Evolutionary conservation across 306 rosid genomes (phyloP).

Genomic region (Rosa rugosa): DNA sequence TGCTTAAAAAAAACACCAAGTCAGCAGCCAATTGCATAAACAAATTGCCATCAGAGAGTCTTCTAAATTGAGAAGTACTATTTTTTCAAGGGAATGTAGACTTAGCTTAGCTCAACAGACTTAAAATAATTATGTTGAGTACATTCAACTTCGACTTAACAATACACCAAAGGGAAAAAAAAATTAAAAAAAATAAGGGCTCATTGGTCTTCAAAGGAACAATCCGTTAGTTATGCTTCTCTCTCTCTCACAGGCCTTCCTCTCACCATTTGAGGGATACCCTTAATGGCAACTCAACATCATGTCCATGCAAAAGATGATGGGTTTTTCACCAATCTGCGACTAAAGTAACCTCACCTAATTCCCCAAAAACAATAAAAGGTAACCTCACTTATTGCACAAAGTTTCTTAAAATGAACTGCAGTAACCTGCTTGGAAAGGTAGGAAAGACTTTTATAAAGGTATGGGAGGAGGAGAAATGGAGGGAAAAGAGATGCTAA

Average conservation of each 20-base stretch:
- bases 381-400: neutral
- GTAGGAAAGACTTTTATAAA: conserved; percentile 1
- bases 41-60: neutral
- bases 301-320: neutral
- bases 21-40: neutral
- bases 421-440: neutral
- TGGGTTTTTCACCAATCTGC: neutral
- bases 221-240: neutral
- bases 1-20: neutral
- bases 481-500: neutral
- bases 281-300: neutral
- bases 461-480: neutral
- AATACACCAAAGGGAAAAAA: neutral
- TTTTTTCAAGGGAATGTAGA: neutral
- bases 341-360: neutral
- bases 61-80: neutral
- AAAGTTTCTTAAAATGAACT: neutral
- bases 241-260: neutral
- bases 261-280: neutral
- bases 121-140: neutral
- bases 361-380: neutral
- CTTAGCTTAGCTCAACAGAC: neutral
- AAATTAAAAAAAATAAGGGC: neutral
- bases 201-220: neutral
- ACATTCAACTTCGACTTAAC: neutral